A percentile compares a stretch with the other conserved stretches of the same genome.
Evolutionary conservation across 2,329 filamentous ascomycete genomes (phyloP).

Genomic region (Fusarium neocosmosporiellum): DNA sequence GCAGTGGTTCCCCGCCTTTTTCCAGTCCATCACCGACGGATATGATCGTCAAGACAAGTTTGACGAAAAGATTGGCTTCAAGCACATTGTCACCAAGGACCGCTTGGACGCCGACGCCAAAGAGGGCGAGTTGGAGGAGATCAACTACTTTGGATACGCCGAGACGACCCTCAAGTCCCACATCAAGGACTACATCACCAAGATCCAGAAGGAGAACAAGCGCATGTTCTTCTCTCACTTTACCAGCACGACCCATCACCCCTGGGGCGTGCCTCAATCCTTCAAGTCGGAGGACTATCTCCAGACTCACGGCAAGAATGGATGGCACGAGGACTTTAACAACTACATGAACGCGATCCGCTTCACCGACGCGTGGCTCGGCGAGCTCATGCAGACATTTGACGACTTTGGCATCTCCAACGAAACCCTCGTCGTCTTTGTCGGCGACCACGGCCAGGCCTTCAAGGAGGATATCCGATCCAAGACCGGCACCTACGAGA

Average conservation of each 20-base stretch:
- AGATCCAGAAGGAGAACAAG: conserved; percentile 45
- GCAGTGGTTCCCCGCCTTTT: conserved; percentile 49
- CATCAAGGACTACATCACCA: conserved; percentile 45
- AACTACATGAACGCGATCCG: conserved; percentile 49
- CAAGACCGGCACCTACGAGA: conserved; percentile 48
- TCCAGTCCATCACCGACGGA: conserved; percentile 51
- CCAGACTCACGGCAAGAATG: conserved; percentile 36
- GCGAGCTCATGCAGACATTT: conserved; percentile 45
- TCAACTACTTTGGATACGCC: conserved; percentile 51
- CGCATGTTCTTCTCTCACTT: conserved; percentile 52
- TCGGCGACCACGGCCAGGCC: conserved; percentile 50
- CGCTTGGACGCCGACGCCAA: conserved; percentile 38
- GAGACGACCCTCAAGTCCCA: conserved; percentile 47
- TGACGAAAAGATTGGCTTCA: conserved; percentile 48
- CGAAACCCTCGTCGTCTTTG: conserved; percentile 49
- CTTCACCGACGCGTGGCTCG: conserved; percentile 49
- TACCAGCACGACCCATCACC: conserved; percentile 52
- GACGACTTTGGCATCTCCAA: conserved; percentile 48
- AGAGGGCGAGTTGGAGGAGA: conserved; percentile 37
- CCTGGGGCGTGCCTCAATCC: conserved; percentile 36
- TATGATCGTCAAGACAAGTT: conserved; percentile 51
- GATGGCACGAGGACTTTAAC: conserved; percentile 47
- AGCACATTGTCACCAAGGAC: conserved; percentile 44
- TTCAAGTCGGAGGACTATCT: conserved; percentile 38
- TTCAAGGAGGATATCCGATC: conserved; percentile 48